A percentile compares a stretch with the other conserved stretches of the same genome.
These are phyloP conservation scores for Sugiyamaella neomexicana DNA, from an alignment of 1,139 yeast species.

Conservation along the genomic window DNA sequence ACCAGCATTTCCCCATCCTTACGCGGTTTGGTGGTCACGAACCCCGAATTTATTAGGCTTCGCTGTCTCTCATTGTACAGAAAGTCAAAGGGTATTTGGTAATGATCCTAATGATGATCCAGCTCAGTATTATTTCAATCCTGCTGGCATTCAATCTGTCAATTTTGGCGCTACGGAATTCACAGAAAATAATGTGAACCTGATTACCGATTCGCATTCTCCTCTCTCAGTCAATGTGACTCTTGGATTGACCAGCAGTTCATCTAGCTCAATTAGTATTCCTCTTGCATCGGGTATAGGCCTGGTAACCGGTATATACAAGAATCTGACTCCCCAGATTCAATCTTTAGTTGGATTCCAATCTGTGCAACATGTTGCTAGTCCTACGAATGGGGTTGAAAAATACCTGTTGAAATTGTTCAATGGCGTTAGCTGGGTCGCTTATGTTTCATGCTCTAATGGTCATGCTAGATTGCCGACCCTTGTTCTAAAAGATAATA, in stretches of 20 bases:
- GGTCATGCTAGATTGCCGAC: conserved; percentile 33
- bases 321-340: conserved; percentile 55
- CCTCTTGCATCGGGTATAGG: conserved; percentile 76
- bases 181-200: conserved; percentile 28
- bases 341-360: conserved; percentile 60
- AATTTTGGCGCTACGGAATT: conserved; percentile 40
- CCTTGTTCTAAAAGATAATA: conserved; percentile 51
- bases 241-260: conserved; percentile 36
- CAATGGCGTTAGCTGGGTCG: conserved; percentile 56
- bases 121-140: conserved; percentile 42
- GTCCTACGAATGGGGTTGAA: conserved; percentile 38
- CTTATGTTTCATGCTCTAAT: conserved; percentile 49
- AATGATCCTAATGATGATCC: conserved; percentile 45
- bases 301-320: conserved; percentile 65
- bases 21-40: conserved; percentile 64
- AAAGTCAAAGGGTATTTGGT: conserved; percentile 63
- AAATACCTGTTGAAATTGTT: conserved; percentile 47
- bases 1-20: conserved; percentile 80
- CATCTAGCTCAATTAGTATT: conserved; percentile 45
- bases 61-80: conserved; percentile 66
- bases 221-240: conserved; percentile 57
- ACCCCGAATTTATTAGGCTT: conserved; percentile 51
- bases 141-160: conserved; percentile 42
- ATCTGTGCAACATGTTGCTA: conserved; percentile 41
- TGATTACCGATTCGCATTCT: conserved; percentile 34